phyloP scores from a whole-genome alignment of 2,329 filamentous ascomycete genomes.

The Scytalidium lignicola region DNA sequence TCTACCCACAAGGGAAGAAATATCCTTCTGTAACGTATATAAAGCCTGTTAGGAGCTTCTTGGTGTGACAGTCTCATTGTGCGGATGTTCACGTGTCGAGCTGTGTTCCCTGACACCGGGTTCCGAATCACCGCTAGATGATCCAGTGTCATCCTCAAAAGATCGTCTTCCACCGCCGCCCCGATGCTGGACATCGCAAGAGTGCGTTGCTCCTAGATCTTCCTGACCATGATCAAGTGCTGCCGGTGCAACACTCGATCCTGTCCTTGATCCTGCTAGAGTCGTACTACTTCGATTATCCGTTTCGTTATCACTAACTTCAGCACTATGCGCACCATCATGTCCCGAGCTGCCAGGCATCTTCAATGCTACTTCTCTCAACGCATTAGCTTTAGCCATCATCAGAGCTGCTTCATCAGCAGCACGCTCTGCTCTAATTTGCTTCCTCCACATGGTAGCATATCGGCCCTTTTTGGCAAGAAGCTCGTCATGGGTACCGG shows the following conservation, averaged over 20 bases:
- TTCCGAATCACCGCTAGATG: background rate
- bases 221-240: constrained; percentile 11
- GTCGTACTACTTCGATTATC: constrained; percentile 16
- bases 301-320: constrained; percentile 23
- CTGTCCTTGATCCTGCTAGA: constrained; percentile 7
- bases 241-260: constrained; percentile 12
- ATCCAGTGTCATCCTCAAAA: background rate
- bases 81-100: background rate
- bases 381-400: constrained; percentile 24
- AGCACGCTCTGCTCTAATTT: constrained; percentile 72
- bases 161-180: background rate
- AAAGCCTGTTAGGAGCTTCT: background rate
- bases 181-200: background rate
- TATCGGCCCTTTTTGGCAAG: constrained; percentile 68
- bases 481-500: constrained; percentile 73
- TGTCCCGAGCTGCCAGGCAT: constrained; percentile 23
- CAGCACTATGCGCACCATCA: constrained; percentile 19
- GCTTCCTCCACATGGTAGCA: constrained; percentile 80
- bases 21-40: background rate
- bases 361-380: constrained; percentile 21
- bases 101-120: background rate
- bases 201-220: background rate
- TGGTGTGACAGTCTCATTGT: background rate
- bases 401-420: constrained; percentile 47
- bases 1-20: background rate